Conservation (phyloP, 345 rosid species). For the Iberis pinnata region DNA sequence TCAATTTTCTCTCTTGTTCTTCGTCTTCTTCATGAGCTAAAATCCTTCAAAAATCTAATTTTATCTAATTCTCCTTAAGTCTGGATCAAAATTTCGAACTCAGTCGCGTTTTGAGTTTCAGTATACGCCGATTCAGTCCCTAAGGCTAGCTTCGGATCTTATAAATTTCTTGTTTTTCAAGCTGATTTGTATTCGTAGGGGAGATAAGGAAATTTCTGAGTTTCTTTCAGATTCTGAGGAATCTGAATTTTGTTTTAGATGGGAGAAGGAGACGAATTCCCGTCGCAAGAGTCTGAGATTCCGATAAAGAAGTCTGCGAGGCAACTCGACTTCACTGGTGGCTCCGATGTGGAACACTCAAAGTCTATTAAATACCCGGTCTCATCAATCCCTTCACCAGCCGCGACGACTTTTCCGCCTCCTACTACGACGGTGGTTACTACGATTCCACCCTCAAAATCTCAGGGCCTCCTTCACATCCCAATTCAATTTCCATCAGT, state of each 20-base stretch:
- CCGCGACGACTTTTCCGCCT: neutral
- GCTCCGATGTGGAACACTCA: constrained; percentile 40
- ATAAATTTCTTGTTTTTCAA: constrained; percentile 19
- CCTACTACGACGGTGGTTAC: constrained; percentile 13
- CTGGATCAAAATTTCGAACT: constrained; percentile 11
- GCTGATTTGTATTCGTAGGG: constrained; percentile 23
- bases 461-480: no score
- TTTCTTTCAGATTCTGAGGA: constrained; percentile 6
- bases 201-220: constrained; percentile 9
- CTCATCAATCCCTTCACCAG: constrained; percentile 14
- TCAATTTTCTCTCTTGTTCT: neutral
- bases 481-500: constrained; percentile 49
- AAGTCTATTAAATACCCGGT: constrained; percentile 23
- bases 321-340: constrained; percentile 82
- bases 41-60: constrained; percentile 24
- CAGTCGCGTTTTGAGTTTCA: constrained; percentile 28
- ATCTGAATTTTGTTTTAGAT: constrained; percentile 25
- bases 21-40: constrained; percentile 5
- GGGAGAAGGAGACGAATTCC: constrained; percentile 66
- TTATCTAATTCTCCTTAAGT: neutral
- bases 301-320: constrained; percentile 61
- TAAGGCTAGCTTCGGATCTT: constrained; percentile 37
- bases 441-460: constrained; percentile 21
- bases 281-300: constrained; percentile 31
- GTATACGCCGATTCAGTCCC: constrained; percentile 15